Percentiles rank a stretch among this genome's conserved stretches.
Evolutionary conservation across 495 filamentous ascomycete genomes (phyloP).

Genomic region (Aspergillus coremiiformis): DNA sequence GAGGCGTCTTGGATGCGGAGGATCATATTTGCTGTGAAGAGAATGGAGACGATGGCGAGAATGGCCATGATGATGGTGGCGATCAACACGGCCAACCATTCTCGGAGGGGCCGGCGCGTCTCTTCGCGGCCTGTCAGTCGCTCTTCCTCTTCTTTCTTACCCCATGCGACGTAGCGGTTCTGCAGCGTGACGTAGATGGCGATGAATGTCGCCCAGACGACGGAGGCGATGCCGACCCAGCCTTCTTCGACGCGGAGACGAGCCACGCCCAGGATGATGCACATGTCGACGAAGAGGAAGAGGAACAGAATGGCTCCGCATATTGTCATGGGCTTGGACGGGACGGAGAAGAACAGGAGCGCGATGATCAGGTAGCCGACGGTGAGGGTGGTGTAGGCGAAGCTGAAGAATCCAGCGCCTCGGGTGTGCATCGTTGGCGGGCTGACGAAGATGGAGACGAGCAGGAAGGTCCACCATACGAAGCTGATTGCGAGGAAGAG

Average conservation of each 20-base stretch:
- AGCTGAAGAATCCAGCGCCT: conserved; percentile 85
- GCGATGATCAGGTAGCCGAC: conserved; percentile 63
- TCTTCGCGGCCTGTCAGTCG: conserved; percentile 85
- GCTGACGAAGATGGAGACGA: conserved; percentile 81
- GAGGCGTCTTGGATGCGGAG: conserved; percentile 69
- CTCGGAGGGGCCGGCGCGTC: conserved; percentile 67
- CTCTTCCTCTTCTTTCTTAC: conserved; percentile 86
- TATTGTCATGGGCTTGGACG: conserved; percentile 67
- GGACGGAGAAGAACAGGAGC: conserved; percentile 80
- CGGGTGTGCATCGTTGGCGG: conserved; percentile 77
- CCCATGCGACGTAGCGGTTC: conserved; percentile 76
- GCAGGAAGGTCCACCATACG: conserved; percentile 82
- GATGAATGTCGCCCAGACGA: conserved; percentile 67
- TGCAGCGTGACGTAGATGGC: conserved; percentile 53
- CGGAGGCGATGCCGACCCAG: conserved; percentile 79
- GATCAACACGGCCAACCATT: conserved; percentile 80
- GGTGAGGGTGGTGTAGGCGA: conserved; percentile 68
- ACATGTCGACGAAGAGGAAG: conserved; percentile 73
- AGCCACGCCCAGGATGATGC: conserved; percentile 66
- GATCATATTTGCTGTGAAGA: conserved; percentile 72
- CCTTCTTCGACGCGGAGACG: conserved; percentile 74
- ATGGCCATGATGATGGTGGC: conserved; percentile 61
- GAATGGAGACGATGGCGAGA: conserved; percentile 55
- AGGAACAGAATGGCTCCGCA: conserved; percentile 55
- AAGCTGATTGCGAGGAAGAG: conserved; percentile 67